These are phyloP conservation scores for Brassica nigra DNA, from an alignment of 345 rosid species.

Conservation along the genomic window DNA sequence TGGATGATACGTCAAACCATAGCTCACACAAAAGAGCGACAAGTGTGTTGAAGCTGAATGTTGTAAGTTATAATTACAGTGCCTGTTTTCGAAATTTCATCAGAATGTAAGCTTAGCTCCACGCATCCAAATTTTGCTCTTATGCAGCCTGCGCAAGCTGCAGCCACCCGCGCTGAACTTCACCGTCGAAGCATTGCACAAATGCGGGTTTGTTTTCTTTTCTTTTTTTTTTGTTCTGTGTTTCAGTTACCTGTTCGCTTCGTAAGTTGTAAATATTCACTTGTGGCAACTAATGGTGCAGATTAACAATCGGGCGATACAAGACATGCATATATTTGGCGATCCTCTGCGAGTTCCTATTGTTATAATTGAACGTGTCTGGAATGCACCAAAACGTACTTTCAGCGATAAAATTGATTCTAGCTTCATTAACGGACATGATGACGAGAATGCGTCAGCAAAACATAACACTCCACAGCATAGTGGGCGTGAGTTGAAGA, in stretches of 20 bases:
- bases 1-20: conserved; percentile 60
- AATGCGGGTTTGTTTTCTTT: conserved; percentile 69
- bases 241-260: conserved; percentile 10
- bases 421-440: conserved; percentile 34
- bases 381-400: conserved; percentile 81
- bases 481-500: conserved; percentile 67
- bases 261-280: not conserved
- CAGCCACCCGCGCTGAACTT: conserved; percentile 92
- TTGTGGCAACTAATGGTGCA: conserved; percentile 42
- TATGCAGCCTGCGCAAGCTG: conserved; percentile 79
- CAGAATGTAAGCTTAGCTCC: conserved; percentile 10
- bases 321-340: conserved; percentile 90
- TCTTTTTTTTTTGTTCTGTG: not conserved
- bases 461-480: conserved; percentile 39
- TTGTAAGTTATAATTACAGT: conserved; percentile 51
- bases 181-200: conserved; percentile 97
- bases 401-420: conserved; percentile 65
- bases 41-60: conserved; percentile 62
- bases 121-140: conserved; percentile 23
- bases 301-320: conserved; percentile 83
- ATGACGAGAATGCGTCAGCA: conserved; percentile 45
- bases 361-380: conserved; percentile 79
- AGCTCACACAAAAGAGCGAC: conserved; percentile 63
- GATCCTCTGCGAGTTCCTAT: conserved; percentile 85
- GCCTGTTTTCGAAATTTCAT: conserved; percentile 1